These are phyloP conservation scores for Solanum chiquidenum DNA, from an alignment of 257 asterid species.

Conservation along the genomic window DNA sequence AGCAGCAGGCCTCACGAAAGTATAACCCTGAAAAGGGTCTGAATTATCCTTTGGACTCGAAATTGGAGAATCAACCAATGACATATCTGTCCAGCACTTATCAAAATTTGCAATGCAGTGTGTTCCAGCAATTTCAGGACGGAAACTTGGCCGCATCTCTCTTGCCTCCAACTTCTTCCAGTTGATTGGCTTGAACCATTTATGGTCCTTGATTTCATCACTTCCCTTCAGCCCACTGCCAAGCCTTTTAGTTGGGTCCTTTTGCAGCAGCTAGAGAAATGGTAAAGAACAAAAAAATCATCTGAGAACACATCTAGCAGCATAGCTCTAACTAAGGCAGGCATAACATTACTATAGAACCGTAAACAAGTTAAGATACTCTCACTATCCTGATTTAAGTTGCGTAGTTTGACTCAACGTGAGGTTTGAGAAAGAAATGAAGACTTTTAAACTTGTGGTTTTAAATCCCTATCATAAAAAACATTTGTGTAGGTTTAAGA, in stretches of 20 bases:
- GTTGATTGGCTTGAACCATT: conserved; percentile 39
- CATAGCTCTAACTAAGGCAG: neutral
- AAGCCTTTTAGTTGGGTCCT: conserved; percentile 34
- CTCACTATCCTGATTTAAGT: neutral
- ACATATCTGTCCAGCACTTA: conserved; percentile 44
- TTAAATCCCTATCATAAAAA: neutral
- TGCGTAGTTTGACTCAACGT: neutral
- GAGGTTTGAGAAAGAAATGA: neutral
- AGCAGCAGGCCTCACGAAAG: conserved; percentile 41
- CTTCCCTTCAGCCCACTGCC: conserved; percentile 38
- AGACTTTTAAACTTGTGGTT: neutral
- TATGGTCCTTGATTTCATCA: conserved; percentile 38
- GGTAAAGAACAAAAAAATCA: neutral
- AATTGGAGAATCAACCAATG: conserved; percentile 44
- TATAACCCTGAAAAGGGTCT: conserved; percentile 32
- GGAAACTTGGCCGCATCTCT: conserved; percentile 32
- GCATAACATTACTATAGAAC: neutral
- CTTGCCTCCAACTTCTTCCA: conserved; percentile 43
- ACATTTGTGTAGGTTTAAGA: neutral
- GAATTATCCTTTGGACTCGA: conserved; percentile 36
- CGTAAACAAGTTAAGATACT: neutral
- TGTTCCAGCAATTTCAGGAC: conserved; percentile 33
- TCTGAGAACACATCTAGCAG: neutral
- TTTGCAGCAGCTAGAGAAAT: conserved; percentile 35
- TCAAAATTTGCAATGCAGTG: conserved; percentile 43